Base-by-base conservation (phyloP, 805 yeast genomes). In the Zygosaccharomyces gambellarensis region DNA sequence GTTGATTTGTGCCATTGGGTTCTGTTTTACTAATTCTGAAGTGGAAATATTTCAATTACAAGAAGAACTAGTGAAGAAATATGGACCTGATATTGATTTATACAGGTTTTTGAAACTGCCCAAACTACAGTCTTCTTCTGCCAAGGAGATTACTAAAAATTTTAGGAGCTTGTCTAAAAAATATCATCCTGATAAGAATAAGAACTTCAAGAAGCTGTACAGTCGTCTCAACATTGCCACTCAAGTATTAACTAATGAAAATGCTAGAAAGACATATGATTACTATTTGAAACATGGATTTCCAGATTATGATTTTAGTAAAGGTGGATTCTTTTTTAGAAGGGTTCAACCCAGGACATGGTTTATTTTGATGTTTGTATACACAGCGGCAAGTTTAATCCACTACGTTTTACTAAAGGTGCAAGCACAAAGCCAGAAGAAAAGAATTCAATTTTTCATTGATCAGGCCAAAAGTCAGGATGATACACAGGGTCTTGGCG, bases 101-200 rank as follows among this genome's bases (percentile, higher is more conserved):
- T 89, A 89, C 72, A 72, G 80, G 49, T 83, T 87, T 82, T 65
- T 85, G 43, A 77, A 75, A 10, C 65, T 84, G 25, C 66, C 73
- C 5, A 60, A 53, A 31, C 48, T 36, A 60, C 67, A n/a, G 5
- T 69, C 72, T 29, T 71, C 85, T 1, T 66, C 76, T 0, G 61
- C 70, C 36, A 78, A 79, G 34, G 82, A 82, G 52, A 80, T 86
- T 45, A 72, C 72, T 47, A 80, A 78, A 56, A 85, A 86, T 21
- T 85, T 86, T 70, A 81, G 87, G 62, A 83, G 80, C 58, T 63
- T 84, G 29, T 83, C 96, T 2, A 74, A 85, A 46, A 74, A 73
- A 53, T 74, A 85, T 57, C 99, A 92, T 63, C 99, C 99, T 0
- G 99, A 92, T 68, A 90, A 92, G 66, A 70, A 70, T 40, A 66